Conservation (phyloP, 2,329 filamentous ascomycete genomes). For the Lanzia echinophila region DNA sequence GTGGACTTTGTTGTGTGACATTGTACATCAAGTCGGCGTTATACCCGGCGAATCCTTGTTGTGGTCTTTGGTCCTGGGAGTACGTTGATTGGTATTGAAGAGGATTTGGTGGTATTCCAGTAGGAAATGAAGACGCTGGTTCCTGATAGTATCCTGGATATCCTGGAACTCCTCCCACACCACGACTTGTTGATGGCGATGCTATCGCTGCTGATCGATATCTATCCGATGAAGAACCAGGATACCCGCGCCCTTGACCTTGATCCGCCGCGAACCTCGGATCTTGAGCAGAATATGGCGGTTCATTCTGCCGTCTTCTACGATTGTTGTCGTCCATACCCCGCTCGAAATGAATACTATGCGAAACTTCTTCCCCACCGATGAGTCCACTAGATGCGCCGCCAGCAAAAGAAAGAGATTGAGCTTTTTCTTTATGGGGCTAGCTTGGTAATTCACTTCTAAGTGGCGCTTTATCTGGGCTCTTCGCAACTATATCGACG, state of each 20-base stretch:
- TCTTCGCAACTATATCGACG: not conserved
- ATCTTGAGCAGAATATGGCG: constrained; percentile 54
- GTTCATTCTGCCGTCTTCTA: constrained; percentile 68
- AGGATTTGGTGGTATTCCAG: constrained; percentile 33
- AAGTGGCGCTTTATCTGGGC: not conserved
- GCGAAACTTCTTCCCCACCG: constrained; percentile 46
- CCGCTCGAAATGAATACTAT: constrained; percentile 38
- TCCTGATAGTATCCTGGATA: constrained; percentile 55
- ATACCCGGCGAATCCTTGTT: constrained; percentile 50
- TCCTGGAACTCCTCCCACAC: constrained; percentile 45
- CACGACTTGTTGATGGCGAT: constrained; percentile 36
- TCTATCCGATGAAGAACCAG: constrained; percentile 32
- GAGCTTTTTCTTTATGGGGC: constrained; percentile 53
- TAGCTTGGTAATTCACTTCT: constrained; percentile 47
- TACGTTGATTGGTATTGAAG: constrained; percentile 27
- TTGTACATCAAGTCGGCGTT: constrained; percentile 72
- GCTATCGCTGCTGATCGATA: constrained; percentile 44
- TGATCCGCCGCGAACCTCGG: constrained; percentile 40
- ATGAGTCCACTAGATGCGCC: constrained; percentile 56
- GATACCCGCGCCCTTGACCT: constrained; percentile 23
- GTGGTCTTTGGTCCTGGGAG: constrained; percentile 47
- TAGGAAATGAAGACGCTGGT: constrained; percentile 42
- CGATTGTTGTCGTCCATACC: constrained; percentile 76
- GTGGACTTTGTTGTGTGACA: constrained; percentile 56
- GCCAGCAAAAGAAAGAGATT: constrained; percentile 59